A percentile compares a stretch with the other conserved stretches of the same genome.
Conservation (phyloP, 2,329 filamentous ascomycete species). For the Tolypocladium capitatum region DNA sequence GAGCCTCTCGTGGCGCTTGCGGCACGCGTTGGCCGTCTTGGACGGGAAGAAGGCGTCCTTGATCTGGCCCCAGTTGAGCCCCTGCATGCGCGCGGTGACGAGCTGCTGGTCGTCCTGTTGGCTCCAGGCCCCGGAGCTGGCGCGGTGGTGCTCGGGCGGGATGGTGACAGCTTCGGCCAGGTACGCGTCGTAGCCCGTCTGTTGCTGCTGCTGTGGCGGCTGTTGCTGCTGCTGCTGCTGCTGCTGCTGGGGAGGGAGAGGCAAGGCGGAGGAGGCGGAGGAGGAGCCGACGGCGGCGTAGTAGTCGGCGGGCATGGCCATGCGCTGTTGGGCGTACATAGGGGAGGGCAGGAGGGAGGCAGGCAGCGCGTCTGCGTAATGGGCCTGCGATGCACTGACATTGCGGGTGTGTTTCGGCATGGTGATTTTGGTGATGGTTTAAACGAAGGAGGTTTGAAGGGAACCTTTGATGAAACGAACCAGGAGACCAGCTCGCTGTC, state of each 20-base stretch:
- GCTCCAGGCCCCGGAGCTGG: conserved; percentile 58
- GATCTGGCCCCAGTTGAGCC: conserved; percentile 75
- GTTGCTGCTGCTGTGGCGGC: conserved; percentile 8
- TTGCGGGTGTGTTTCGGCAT: conserved; percentile 34
- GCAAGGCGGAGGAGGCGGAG: conserved; percentile 15
- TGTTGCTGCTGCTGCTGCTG: conserved; percentile 7
- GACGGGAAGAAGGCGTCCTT: conserved; percentile 60
- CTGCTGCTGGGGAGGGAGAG: conserved; percentile 18
- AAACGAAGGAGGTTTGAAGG: conserved; percentile 2
- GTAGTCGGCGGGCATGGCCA: conserved; percentile 25
- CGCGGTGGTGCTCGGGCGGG: conserved; percentile 36
- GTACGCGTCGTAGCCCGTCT: conserved; percentile 26
- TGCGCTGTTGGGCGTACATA: conserved; percentile 28
- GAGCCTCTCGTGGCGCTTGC: conserved; percentile 75
- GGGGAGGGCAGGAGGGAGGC: conserved; percentile 27
- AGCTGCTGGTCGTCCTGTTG: conserved; percentile 62
- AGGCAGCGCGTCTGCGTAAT: conserved; percentile 22
- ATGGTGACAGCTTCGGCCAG: conserved; percentile 18
- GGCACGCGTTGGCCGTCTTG: conserved; percentile 74
- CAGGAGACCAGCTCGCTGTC: conserved; percentile 4
- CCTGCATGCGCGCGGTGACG: conserved; percentile 55
- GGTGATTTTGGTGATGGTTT: conserved; percentile 11
- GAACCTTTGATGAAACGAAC: not conserved
- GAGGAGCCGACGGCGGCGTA: conserved; percentile 24
- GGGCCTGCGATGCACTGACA: conserved; percentile 19